Percentiles rank a stretch among this genome's conserved stretches.
Conservation (phyloP, 495 filamentous ascomycete genomes). For the Bombardia bombarda region DNA sequence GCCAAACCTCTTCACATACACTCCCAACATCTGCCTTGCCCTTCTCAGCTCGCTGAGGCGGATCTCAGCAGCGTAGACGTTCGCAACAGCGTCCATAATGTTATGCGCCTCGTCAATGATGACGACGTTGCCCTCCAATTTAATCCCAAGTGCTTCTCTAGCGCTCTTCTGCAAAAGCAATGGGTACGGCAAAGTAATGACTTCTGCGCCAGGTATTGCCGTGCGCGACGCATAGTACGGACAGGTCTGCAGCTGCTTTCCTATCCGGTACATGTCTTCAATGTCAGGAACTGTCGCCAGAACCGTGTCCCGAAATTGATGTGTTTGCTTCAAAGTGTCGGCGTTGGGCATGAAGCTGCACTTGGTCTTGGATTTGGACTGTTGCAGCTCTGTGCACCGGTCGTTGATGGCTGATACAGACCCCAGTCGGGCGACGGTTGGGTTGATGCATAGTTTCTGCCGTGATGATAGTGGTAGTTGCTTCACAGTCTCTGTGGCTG, state of each 20-base stretch:
- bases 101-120: conserved; percentile 98
- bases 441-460: conserved; percentile 90
- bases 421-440: conserved; percentile 61
- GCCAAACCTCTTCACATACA: conserved; percentile 81
- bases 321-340: conserved; percentile 59
- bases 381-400: conserved; percentile 84
- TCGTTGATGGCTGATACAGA: conserved; percentile 86
- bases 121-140: conserved; percentile 77
- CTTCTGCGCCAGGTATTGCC: conserved; percentile 78
- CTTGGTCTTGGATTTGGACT: conserved; percentile 60
- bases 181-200: conserved; percentile 91
- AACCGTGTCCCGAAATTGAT: conserved; percentile 82
- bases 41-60: conserved; percentile 62
- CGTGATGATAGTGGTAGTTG: conserved; percentile 84
- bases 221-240: conserved; percentile 92
- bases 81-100: conserved; percentile 87
- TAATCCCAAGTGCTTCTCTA: conserved; percentile 77
- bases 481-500: conserved; percentile 59
- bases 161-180: conserved; percentile 83
- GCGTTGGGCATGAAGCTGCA: conserved; percentile 75
- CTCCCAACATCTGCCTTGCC: conserved; percentile 63
- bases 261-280: conserved; percentile 75
- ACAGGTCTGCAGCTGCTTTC: conserved; percentile 74
- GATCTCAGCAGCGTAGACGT: conserved; percentile 75
- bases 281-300: conserved; percentile 86